Conservation (phyloP, 805 yeast genomes). For the Phaffomyces thermotolerans region DNA sequence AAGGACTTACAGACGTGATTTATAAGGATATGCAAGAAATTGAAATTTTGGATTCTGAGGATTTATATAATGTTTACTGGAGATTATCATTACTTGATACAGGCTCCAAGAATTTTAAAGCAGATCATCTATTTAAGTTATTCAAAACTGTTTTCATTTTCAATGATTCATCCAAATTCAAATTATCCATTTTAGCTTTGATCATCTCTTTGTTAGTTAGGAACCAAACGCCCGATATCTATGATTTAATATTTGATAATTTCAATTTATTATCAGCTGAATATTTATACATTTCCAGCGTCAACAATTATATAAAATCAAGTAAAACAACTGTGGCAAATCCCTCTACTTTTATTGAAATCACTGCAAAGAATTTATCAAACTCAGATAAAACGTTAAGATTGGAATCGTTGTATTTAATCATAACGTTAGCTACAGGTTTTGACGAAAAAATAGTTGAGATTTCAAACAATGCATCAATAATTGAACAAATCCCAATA, state of each 20-base stretch:
- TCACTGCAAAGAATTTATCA: conserved; percentile 32
- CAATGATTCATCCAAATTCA: conserved; percentile 9
- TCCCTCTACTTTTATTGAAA: conserved; percentile 13
- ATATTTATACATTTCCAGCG: conserved; percentile 14
- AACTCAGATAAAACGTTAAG: conserved; percentile 47
- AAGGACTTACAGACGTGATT: conserved; percentile 7
- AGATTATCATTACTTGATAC: conserved; percentile 36
- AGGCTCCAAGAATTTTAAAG: conserved; percentile 24
- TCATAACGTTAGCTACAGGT: conserved; percentile 27
- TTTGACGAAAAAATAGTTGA: conserved; percentile 28
- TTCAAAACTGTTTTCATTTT: neutral
- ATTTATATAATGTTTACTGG: conserved; percentile 43
- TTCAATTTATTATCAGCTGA: conserved; percentile 17
- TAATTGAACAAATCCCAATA: conserved; percentile 68
- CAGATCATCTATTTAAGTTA: conserved; percentile 6
- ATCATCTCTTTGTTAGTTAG: conserved; percentile 12
- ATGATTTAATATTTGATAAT: conserved; percentile 7
- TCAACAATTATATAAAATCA: conserved; percentile 9
- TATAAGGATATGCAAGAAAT: conserved; percentile 7
- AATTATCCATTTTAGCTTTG: conserved; percentile 12
- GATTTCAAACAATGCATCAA: conserved; percentile 41
- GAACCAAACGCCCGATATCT: neutral
- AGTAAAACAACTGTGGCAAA: conserved; percentile 1
- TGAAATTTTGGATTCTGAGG: conserved; percentile 4
- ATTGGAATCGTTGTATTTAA: conserved; percentile 41